A percentile compares a stretch with the other conserved stretches of the same genome.
These are phyloP conservation scores for Aspergillus olivimuriae DNA, from an alignment of 495 filamentous ascomycete genomes.

Conservation along the genomic window DNA sequence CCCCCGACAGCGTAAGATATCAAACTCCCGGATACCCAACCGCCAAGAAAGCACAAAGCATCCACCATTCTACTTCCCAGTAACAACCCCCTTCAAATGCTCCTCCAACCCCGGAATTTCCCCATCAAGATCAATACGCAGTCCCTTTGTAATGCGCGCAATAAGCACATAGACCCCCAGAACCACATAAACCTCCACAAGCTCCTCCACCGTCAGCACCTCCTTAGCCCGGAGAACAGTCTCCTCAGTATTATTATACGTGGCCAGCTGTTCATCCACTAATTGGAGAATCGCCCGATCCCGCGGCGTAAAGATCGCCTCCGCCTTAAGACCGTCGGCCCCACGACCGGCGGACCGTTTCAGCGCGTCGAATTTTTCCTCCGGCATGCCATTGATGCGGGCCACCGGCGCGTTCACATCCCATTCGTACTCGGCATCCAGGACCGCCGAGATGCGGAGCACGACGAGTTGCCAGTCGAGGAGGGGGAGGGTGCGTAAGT, in stretches of 20 bases:
- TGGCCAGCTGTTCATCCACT: constrained; percentile 8
- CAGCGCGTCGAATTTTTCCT: constrained; percentile 4
- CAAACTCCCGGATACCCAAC: too few relatives aligned
- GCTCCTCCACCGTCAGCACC: neutral
- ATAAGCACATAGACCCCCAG: constrained; percentile 8
- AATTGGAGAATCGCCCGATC: constrained; percentile 6
- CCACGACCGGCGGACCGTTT: neutral
- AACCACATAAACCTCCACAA: constrained; percentile 10
- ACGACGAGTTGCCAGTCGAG: constrained; percentile 7
- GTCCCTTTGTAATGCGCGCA: constrained; percentile 6
- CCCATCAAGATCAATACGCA: constrained; percentile 8
- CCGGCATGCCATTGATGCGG: constrained; percentile 1
- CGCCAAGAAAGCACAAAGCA: too few relatives aligned
- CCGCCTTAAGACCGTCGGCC: neutral
- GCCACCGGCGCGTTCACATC: constrained; percentile 8
- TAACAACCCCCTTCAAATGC: constrained; percentile 5
- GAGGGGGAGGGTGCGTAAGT: neutral
- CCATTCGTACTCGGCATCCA: constrained; percentile 2
- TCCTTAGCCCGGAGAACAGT: constrained; percentile 4
- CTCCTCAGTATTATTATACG: constrained; percentile 1
- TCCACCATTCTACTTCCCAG: too few relatives aligned
- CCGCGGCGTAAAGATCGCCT: constrained; percentile 3
- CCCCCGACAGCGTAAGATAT: too few relatives aligned
- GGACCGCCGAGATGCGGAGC: neutral
- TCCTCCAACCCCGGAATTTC: constrained; percentile 5